Evolutionary conservation across 129 eudicot species (phyloP).

Genomic region (Deinandra increscens): DNA sequence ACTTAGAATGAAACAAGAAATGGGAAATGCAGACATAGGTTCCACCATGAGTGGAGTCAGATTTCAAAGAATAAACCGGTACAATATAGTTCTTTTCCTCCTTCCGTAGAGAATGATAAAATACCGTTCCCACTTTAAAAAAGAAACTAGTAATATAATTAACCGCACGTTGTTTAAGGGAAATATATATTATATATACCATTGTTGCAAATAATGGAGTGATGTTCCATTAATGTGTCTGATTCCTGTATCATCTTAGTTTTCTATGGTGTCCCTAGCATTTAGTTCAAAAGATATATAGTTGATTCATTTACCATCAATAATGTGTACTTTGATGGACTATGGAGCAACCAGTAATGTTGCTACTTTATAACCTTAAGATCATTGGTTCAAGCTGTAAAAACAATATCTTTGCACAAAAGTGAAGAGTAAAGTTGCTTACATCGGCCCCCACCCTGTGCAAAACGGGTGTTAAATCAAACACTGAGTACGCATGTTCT

Average conservation of each 20-base stretch:
- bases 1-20: background rate
- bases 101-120: background rate
- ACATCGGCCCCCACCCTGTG: too few relatives aligned
- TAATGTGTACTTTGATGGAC: too few relatives aligned
- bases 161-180: too few relatives aligned
- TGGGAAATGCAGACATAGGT: background rate
- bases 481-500: too few relatives aligned
- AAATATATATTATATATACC: too few relatives aligned
- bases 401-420: too few relatives aligned
- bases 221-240: slow-evolving; percentile 6
- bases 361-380: too few relatives aligned
- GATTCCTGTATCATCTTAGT: background rate
- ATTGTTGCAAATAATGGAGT: background rate
- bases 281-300: background rate
- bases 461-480: too few relatives aligned
- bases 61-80: slow-evolving; percentile 6
- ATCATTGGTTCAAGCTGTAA: too few relatives aligned
- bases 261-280: background rate
- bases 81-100: background rate
- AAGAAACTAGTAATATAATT: too few relatives aligned
- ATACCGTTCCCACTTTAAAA: background rate
- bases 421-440: too few relatives aligned
- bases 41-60: slow-evolving; percentile 15
- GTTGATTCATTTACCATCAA: background rate
- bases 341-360: too few relatives aligned